Base-by-base conservation (phyloP, 306 rosid species). In the Malus sylvestris region DNA sequence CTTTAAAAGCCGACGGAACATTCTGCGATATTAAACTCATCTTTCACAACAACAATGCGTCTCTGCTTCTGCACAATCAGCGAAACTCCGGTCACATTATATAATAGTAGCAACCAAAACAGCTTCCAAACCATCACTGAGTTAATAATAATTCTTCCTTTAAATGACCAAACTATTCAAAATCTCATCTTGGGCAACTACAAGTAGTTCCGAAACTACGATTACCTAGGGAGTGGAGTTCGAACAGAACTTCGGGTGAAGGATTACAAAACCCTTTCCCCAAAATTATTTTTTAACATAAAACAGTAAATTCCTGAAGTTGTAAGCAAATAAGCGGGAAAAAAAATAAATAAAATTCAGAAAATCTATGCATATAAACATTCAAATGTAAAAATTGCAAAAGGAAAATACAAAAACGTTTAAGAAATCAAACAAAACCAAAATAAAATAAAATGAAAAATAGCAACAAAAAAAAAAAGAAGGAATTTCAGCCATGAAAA, bases 1-100 rank as follows among this genome's bases (percentile, higher is more conserved):
- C 68, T 75, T 78, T 85, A 46, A 30, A 79, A 63, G 78, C 76
- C 11, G 81, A 49, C 23, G 19, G 66, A 60, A 85, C 75, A 73
- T 84, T 90, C 82, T 91, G 96, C 8, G 96, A 94, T 86, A 94
- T 81, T 60, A 94, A 84, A 89, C 93, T 91, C 97, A 94, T 93
- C 53, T 84, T 80, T 72, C 16, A 62, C 79, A 77, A 70, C 13
- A 62, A 70, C 58, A 87, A 64, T 30, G 38, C 15, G 80, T 27
- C 57, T 18, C 53, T 78, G 55, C 45, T 76, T 74, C 90, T 87
- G 80, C 81, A 84, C 52, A 84, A 44, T 22, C 10, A 35, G 71
- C 15, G 14, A 51, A 53, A 40, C 45, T 42, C 10, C 30, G 63
- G 42, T 42, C 12, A 40, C 27, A 12, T 51, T 15, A 51, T 4